A percentile compares a stretch with the other conserved stretches of the same genome.
These are phyloP conservation scores for Rickenella mellea DNA, from an alignment of 768 basidiomycete species.

Conservation along the genomic window DNA sequence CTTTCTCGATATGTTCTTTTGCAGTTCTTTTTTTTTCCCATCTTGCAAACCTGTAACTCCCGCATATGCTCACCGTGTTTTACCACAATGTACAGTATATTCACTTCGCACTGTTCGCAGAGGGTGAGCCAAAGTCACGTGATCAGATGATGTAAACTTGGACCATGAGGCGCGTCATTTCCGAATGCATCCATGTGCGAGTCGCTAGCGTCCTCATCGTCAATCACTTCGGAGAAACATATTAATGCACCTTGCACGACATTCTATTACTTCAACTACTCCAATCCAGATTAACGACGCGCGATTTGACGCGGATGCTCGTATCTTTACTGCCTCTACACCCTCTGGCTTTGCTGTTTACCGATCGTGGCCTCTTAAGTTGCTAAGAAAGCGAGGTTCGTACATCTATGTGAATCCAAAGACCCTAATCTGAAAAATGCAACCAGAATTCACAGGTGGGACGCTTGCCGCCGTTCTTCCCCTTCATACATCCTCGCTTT, in stretches of 20 bases:
- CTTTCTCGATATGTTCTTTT: no score
- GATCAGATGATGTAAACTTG: no score
- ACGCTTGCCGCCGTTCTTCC: conserved; percentile 73
- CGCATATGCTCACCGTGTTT: no score
- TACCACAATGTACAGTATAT: no score
- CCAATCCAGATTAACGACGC: conserved; percentile 72
- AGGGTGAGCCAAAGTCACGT: no score
- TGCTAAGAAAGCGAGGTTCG: conserved; percentile 75
- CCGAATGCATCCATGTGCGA: no score
- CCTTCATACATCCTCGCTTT: conserved; percentile 69
- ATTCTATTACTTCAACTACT: conserved; percentile 67
- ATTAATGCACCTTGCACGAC: conserved; percentile 86
- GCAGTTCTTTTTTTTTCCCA: no score
- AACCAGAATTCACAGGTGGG: conserved; percentile 64
- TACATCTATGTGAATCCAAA: conserved; percentile 5
- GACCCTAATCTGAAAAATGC: conserved; percentile 7
- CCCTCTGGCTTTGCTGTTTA: conserved; percentile 81
- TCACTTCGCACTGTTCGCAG: no score
- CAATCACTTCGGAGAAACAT: no score
- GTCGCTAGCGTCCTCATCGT: no score
- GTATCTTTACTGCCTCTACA: conserved; percentile 73
- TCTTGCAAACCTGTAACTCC: no score
- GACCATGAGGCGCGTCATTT: no score
- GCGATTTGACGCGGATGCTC: conserved; percentile 70
- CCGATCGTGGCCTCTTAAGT: conserved; percentile 61